Base-by-base conservation (phyloP, 176 grass and related monocot genomes). In the Aechmea fasciata region DNA sequence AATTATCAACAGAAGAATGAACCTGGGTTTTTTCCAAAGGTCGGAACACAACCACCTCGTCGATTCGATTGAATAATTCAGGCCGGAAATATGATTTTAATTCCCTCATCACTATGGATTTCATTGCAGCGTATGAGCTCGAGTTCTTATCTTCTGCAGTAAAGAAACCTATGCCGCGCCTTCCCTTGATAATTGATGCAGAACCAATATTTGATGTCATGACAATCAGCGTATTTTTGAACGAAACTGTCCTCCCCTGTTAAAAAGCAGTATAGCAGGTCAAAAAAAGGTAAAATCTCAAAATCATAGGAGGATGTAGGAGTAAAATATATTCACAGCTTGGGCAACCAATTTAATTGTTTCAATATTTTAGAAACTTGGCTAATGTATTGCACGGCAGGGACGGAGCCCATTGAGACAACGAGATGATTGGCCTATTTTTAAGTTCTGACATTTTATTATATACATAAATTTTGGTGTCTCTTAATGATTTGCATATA, bases 161-260 rank as follows among this genome's bases (percentile, higher is more conserved):
- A 48, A 73, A 81, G 79, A 99, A 99, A 64, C 95, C 90, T 52
- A 99, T 76, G 82, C 75, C 85, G 70, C 50, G 84, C 67, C 78
- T 87, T 26, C 95, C 94, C 0, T 81, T 80, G 1, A 84, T 84
- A 79, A 93, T 99, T 84, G 89, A 87, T 54, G 82, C 76, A 25
- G 94, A 99, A 53, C 94, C 94, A 65, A 90, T 74, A 72, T 99
- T 99, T 28, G 89, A 99, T 9, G 94, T 99, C 89, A 99, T 93
- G 69, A 93, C 84, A 85, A 99, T 93, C 79, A 93, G 88, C 50
- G 94, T 90, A 50, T 99, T 99, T 28, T 90, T 99, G 84, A 99
- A 99, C 19, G 94, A 93, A 88, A 93, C 84, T 68, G 55, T 90
- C 25, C 89, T 86, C 26, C 94, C 94, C 94, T 99, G 77, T 68